Conservation (phyloP, 345 rosid species). For the Barbarea vulgaris region DNA sequence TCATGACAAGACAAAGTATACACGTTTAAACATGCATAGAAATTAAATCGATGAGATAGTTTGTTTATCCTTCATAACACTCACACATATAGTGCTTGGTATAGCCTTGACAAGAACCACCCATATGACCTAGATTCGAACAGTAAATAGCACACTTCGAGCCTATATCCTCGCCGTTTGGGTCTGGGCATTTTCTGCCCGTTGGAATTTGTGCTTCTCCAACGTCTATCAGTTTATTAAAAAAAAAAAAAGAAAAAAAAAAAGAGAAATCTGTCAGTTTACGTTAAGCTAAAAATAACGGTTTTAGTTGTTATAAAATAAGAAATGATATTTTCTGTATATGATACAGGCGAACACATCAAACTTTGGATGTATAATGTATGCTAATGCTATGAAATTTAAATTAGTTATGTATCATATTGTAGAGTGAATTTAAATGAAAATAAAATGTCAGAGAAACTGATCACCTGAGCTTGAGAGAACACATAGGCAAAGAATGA, state of each 20-base stretch:
- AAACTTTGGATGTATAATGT: neutral
- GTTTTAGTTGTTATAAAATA: neutral
- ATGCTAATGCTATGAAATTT: neutral
- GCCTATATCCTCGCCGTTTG: neutral
- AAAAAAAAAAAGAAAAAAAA: neutral
- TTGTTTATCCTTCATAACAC: conserved; percentile 22
- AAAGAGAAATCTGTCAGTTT: neutral
- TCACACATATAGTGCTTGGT: neutral
- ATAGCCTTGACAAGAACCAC: conserved; percentile 20
- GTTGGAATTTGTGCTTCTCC: conserved; percentile 10
- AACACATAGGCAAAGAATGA: conserved; percentile 5
- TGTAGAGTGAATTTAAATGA: neutral
- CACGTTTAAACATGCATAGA: neutral
- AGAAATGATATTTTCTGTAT: neutral
- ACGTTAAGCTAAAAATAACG: neutral
- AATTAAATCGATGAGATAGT: neutral
- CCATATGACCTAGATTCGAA: neutral
- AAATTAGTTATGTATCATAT: neutral
- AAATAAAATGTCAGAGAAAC: neutral
- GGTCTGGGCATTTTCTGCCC: conserved; percentile 1
- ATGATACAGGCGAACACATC: neutral
- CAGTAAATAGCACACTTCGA: neutral
- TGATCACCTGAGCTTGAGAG: neutral
- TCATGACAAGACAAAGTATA: too few species aligned
- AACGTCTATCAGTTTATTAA: neutral